A percentile compares a stretch with the other conserved stretches of the same genome.
Evolutionary conservation across 2,329 filamentous ascomycete species (phyloP).

Genomic region (Fusarium stilboides): DNA sequence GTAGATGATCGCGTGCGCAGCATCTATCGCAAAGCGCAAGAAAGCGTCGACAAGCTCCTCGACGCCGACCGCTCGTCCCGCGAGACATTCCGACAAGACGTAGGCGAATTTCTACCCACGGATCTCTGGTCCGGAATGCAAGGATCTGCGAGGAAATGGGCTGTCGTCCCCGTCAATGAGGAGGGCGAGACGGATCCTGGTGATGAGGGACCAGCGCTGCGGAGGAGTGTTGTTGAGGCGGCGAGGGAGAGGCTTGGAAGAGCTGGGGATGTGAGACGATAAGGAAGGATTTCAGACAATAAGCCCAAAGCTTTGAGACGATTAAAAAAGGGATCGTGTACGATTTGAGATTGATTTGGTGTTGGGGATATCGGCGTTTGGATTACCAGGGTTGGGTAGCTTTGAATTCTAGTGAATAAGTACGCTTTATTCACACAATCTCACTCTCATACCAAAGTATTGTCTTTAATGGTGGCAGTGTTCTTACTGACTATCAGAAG

Average conservation of each 20-base stretch:
- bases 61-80: slow-evolving; percentile 80
- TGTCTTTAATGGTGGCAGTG: no score
- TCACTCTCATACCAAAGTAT: neutral
- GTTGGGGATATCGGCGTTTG: slow-evolving; percentile 20
- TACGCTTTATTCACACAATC: neutral
- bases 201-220: slow-evolving; percentile 25
- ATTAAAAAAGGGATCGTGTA: neutral
- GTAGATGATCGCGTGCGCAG: slow-evolving; percentile 81
- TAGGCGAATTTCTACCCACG: slow-evolving; percentile 88
- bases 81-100: slow-evolving; percentile 83
- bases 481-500: no score
- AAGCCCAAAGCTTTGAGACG: no score
- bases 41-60: slow-evolving; percentile 81
- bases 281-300: neutral
- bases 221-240: slow-evolving; percentile 47
- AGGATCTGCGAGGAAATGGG: slow-evolving; percentile 69
- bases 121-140: slow-evolving; percentile 89
- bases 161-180: slow-evolving; percentile 59
- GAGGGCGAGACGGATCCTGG: slow-evolving; percentile 30
- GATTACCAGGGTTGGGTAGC: slow-evolving; percentile 6
- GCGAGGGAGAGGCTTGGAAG: slow-evolving; percentile 40
- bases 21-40: slow-evolving; percentile 83
- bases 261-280: slow-evolving; percentile 29
- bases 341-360: slow-evolving; percentile 7
- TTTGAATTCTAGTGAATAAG: slow-evolving; percentile 6